Conservation (phyloP, 2,329 filamentous ascomycete genomes). For the Talaromyces sp. region DNA sequence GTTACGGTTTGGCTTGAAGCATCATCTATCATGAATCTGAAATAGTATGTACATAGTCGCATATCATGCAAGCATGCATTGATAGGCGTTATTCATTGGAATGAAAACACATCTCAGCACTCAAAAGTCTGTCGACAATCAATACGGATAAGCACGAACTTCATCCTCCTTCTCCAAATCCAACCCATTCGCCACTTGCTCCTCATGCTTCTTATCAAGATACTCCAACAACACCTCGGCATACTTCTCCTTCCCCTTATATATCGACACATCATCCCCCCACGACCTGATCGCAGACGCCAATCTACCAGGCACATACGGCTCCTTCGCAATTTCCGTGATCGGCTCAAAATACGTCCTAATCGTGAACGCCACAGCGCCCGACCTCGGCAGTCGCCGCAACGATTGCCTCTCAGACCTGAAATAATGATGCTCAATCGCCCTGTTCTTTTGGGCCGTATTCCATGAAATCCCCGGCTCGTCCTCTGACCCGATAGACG, state of each 20-base stretch:
- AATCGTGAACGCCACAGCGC: slow-evolving; percentile 70
- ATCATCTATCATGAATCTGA: neutral
- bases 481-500: slow-evolving; percentile 74
- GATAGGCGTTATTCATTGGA: slow-evolving; percentile 11
- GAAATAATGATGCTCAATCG: slow-evolving; percentile 72
- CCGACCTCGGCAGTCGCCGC: slow-evolving; percentile 58
- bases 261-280: slow-evolving; percentile 72
- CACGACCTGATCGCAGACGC: slow-evolving; percentile 78
- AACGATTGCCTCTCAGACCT: slow-evolving; percentile 73
- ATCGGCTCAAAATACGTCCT: slow-evolving; percentile 76
- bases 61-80: slow-evolving; percentile 1
- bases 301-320: slow-evolving; percentile 73
- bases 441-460: slow-evolving; percentile 71
- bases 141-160: slow-evolving; percentile 61
- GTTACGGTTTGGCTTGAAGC: neutral
- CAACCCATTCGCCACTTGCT: slow-evolving; percentile 68
- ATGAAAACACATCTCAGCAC: neutral
- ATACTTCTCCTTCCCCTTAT: slow-evolving; percentile 77
- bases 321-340: slow-evolving; percentile 65
- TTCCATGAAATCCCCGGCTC: slow-evolving; percentile 64
- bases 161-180: slow-evolving; percentile 62
- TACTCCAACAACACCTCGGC: slow-evolving; percentile 71
- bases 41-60: slow-evolving; percentile 4
- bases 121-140: slow-evolving; percentile 11
- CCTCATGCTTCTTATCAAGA: slow-evolving; percentile 69